Conservation (phyloP, 2,329 filamentous ascomycete genomes). For the Aspergillus fructus region DNA sequence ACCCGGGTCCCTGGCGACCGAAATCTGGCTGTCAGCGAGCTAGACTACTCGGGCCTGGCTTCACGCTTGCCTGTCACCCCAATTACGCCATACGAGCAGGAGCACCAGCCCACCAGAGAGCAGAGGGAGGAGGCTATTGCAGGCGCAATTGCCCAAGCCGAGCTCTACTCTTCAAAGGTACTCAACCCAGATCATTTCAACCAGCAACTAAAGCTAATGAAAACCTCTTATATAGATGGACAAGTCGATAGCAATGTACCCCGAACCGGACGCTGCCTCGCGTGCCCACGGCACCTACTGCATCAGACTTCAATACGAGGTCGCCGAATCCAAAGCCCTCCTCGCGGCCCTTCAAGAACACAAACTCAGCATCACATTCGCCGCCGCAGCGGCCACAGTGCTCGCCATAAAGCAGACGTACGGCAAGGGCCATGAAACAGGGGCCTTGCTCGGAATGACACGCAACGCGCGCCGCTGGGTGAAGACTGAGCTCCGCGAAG, state of each 20-base stretch:
- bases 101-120: background rate
- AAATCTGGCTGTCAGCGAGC: background rate
- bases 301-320: background rate
- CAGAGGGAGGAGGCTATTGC: background rate
- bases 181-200: background rate
- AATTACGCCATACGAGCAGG: background rate
- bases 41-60: background rate
- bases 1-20: background rate
- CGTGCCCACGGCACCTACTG: background rate
- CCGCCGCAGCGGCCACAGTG: background rate
- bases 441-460: background rate
- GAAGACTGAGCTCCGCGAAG: background rate
- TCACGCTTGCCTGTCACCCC: background rate
- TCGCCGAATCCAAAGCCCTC: background rate
- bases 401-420: background rate
- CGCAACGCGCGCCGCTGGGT: background rate
- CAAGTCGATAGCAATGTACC: background rate
- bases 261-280: background rate
- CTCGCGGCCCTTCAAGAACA: background rate
- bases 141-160: background rate
- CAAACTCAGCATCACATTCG: background rate
- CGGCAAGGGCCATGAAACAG: background rate
- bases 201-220: too few species aligned
- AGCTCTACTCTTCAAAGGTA: background rate
- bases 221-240: background rate